phyloP scores from a whole-genome alignment of 1,284 basidiomycete species.

The Tilletia indica region DNA sequence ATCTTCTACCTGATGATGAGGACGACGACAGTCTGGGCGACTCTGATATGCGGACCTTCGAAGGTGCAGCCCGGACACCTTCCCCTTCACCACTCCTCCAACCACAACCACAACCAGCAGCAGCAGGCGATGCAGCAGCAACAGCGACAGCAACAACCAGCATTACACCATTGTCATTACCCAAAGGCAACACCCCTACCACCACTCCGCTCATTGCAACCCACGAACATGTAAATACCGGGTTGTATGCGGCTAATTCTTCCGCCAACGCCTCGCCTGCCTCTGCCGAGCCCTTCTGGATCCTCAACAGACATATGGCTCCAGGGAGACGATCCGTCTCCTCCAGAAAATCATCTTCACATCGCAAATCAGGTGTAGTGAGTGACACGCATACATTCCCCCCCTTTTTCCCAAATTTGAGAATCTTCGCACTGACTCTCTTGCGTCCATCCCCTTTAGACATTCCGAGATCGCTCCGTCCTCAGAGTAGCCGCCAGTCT shows the following conservation, averaged over 20 bases:
- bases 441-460: background rate
- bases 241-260: background rate
- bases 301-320: background rate
- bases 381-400: background rate
- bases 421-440: background rate
- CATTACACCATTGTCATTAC: too few species aligned
- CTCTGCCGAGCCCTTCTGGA: background rate
- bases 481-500: constrained; percentile 47
- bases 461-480: constrained; percentile 31
- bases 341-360: background rate
- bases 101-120: too few species aligned
- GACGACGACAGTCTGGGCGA: constrained; percentile 28
- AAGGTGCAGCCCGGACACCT: background rate
- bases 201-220: too few species aligned
- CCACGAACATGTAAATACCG: too few species aligned
- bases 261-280: background rate
- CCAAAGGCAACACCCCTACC: too few species aligned
- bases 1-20: constrained; percentile 27
- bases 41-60: constrained; percentile 22
- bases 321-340: background rate
- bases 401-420: too few species aligned
- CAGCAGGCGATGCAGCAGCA: too few species aligned
- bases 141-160: too few species aligned
- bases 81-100: background rate
- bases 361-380: constrained; percentile 7